Conservation (phyloP, 331 rosid species). For the Dryas integrifolia region DNA sequence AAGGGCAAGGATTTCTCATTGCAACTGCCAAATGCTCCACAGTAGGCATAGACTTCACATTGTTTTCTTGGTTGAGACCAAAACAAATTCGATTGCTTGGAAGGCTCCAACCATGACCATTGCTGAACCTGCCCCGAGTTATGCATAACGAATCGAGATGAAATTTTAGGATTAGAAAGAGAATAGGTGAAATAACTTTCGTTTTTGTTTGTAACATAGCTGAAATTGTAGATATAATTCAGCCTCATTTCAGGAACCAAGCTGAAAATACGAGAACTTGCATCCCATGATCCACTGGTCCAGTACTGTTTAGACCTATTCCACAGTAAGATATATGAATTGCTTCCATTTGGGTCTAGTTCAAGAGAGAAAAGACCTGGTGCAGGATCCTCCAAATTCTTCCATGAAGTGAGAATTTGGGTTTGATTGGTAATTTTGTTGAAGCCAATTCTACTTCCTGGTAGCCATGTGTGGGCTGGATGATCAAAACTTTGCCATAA, state of each 20-base stretch:
- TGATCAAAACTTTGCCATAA: conserved; percentile 64
- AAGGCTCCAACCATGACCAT: conserved; percentile 15
- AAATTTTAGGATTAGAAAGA: neutral
- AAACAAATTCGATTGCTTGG: conserved; percentile 39
- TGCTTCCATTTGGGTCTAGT: conserved; percentile 29
- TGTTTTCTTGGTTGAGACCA: neutral
- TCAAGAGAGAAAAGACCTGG: conserved; percentile 49
- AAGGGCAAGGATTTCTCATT: conserved; percentile 20
- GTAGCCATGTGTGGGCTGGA: conserved; percentile 54
- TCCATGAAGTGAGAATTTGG: conserved; percentile 51
- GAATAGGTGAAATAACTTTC: conserved; percentile 51
- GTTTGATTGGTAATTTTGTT: conserved; percentile 40
- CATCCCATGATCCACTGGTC: conserved; percentile 60
- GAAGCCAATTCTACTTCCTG: conserved; percentile 32
- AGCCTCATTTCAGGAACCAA: conserved; percentile 43
- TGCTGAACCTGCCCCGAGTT: conserved; percentile 50
- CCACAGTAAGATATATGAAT: conserved; percentile 32
- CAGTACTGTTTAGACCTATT: conserved; percentile 39
- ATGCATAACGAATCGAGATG: conserved; percentile 30
- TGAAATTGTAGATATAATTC: conserved; percentile 28
- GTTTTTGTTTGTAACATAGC: conserved; percentile 34
- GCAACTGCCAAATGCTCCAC: conserved; percentile 44
- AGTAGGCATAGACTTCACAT: conserved; percentile 33
- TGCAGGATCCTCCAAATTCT: conserved; percentile 46
- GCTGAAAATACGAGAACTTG: conserved; percentile 22